Evolutionary conservation across 2,329 filamentous ascomycete species (phyloP).

Genomic region (Trichoderma endophyticum): DNA sequence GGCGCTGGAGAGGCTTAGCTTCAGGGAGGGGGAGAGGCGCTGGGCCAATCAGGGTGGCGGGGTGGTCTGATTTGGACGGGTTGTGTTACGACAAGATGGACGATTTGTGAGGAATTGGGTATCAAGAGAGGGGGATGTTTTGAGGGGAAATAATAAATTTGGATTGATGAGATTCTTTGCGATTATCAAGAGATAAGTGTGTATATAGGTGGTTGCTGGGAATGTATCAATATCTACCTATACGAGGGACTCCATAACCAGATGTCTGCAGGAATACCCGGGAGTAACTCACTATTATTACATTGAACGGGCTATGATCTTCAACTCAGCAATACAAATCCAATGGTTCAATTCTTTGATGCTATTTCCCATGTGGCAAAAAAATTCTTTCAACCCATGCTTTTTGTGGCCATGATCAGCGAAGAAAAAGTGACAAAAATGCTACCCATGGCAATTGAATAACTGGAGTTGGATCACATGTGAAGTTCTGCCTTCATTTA

Average conservation of each 20-base stretch:
- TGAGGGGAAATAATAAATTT: background rate
- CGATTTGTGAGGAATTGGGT: background rate
- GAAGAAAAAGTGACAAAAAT: background rate
- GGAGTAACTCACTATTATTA: background rate
- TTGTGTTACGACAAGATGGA: background rate
- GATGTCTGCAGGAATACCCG: background rate
- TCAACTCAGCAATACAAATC: background rate
- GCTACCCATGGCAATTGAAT: too few relatives aligned
- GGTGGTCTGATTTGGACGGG: background rate
- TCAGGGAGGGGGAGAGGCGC: background rate
- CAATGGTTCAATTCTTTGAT: background rate
- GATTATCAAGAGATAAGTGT: too few relatives aligned
- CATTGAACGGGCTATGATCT: background rate
- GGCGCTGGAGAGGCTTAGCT: background rate
- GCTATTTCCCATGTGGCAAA: background rate
- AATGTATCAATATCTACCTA: background rate
- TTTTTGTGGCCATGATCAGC: background rate
- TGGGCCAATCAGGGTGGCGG: background rate
- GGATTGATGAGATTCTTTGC: background rate
- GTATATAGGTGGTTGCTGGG: background rate
- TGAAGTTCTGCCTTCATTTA: background rate
- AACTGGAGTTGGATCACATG: too few relatives aligned
- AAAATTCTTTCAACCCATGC: background rate
- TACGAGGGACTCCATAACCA: background rate
- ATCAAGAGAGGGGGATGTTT: background rate